A percentile compares a stretch with the other conserved stretches of the same genome.
Evolutionary conservation across 441 rosid species (phyloP).

Genomic region (Euphorbia celastroides): DNA sequence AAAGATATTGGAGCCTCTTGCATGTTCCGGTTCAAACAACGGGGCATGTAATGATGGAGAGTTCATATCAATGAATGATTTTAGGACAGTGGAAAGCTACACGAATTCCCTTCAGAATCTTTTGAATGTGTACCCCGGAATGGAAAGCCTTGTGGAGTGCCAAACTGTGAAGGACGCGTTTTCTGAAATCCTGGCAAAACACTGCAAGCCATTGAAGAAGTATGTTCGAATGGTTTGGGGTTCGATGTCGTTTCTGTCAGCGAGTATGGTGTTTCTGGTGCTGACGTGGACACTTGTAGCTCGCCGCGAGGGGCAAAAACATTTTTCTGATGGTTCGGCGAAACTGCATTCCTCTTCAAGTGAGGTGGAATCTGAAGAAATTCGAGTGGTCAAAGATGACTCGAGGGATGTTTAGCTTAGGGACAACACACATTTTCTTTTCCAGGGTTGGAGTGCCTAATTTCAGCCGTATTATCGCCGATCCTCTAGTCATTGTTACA

Average conservation of each 20-base stretch:
- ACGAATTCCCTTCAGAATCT: slow-evolving; percentile 46
- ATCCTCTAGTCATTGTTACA: neutral
- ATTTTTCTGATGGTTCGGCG: slow-evolving; percentile 25
- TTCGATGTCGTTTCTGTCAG: slow-evolving; percentile 37
- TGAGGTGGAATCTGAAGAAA: slow-evolving; percentile 11
- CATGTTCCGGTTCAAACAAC: slow-evolving; percentile 38
- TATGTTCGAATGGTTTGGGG: slow-evolving; percentile 43
- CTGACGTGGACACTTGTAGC: slow-evolving; percentile 37
- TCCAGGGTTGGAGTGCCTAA: neutral
- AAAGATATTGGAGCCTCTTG: slow-evolving; percentile 33
- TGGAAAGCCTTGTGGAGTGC: slow-evolving; percentile 54
- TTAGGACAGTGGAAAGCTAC: slow-evolving; percentile 35
- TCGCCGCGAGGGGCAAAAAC: slow-evolving; percentile 25
- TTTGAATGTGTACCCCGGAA: slow-evolving; percentile 45
- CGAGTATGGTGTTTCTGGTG: slow-evolving; percentile 40
- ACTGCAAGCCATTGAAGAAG: slow-evolving; percentile 53
- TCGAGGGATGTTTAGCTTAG: slow-evolving; percentile 16
- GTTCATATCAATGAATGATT: slow-evolving; percentile 33
- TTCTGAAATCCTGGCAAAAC: slow-evolving; percentile 38
- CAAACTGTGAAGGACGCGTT: slow-evolving; percentile 50
- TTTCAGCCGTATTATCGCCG: neutral
- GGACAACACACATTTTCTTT: neutral
- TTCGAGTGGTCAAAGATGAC: slow-evolving; percentile 10
- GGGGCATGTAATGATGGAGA: slow-evolving; percentile 32
- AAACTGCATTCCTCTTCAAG: slow-evolving; percentile 30